A percentile compares a stretch with the other conserved stretches of the same genome.
phyloP scores from a whole-genome alignment of 805 yeast species.

The Suhomyces sp. region DNA sequence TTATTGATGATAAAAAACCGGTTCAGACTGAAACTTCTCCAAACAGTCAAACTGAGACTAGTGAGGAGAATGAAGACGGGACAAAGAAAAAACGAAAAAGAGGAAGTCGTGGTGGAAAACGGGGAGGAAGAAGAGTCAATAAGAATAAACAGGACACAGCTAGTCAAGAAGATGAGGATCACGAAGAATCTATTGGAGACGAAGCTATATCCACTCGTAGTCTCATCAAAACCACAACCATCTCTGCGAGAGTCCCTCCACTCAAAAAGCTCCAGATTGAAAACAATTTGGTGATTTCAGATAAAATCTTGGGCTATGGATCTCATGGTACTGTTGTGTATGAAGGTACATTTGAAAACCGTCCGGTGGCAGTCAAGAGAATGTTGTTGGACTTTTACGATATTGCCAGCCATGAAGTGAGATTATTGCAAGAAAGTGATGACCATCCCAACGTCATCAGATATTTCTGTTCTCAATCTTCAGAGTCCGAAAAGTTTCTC shows the following conservation, averaged over 20 bases:
- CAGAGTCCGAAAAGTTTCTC: slow-evolving; percentile 66
- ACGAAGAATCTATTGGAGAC: slow-evolving; percentile 10
- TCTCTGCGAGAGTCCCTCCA: slow-evolving; percentile 11
- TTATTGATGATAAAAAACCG: background rate
- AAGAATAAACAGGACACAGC: slow-evolving; percentile 33
- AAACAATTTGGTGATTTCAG: slow-evolving; percentile 60
- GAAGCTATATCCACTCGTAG: slow-evolving; percentile 27
- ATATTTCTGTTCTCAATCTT: slow-evolving; percentile 89
- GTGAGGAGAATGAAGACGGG: slow-evolving; percentile 4
- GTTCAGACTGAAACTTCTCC: too few relatives aligned
- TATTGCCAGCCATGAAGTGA: slow-evolving; percentile 88
- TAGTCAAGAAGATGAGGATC: slow-evolving; percentile 11
- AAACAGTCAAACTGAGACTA: too few relatives aligned
- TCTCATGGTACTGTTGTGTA: slow-evolving; percentile 96
- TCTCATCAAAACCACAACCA: slow-evolving; percentile 20
- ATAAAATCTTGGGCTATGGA: slow-evolving; percentile 86
- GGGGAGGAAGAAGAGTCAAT: slow-evolving; percentile 34
- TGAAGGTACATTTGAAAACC: slow-evolving; percentile 81
- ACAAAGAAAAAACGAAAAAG: slow-evolving; percentile 66
- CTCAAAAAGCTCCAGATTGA: slow-evolving; percentile 38
- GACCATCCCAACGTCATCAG: slow-evolving; percentile 94
- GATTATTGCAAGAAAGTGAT: slow-evolving; percentile 85
- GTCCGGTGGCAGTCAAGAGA: slow-evolving; percentile 95
- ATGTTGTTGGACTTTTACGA: slow-evolving; percentile 93
- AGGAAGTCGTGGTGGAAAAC: slow-evolving; percentile 82